Evolutionary conservation across 1,139 yeast species (phyloP).

Genomic region (Pichia sp.): DNA sequence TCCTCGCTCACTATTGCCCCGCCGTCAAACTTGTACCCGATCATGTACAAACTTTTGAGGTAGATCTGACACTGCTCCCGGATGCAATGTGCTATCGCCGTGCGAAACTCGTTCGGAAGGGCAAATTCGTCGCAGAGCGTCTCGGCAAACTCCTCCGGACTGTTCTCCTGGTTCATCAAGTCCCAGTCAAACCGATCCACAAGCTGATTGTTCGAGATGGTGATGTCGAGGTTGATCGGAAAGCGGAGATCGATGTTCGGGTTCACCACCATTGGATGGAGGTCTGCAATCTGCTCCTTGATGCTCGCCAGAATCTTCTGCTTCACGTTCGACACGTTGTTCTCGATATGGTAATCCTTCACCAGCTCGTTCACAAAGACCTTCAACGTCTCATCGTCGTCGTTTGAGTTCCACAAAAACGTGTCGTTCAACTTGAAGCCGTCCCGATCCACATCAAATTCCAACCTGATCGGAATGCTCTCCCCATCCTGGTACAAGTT

Average conservation of each 20-base stretch:
- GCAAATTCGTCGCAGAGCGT: constrained; percentile 72
- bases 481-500: constrained; percentile 35
- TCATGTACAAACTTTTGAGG: constrained; percentile 66
- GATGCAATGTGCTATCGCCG: constrained; percentile 86
- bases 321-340: constrained; percentile 27
- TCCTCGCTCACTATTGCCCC: constrained; percentile 80
- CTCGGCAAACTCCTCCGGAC: constrained; percentile 86
- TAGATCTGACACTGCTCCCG: constrained; percentile 87
- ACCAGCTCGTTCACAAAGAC: constrained; percentile 66
- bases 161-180: constrained; percentile 69
- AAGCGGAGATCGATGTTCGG: constrained; percentile 60
- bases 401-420: constrained; percentile 83
- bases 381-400: constrained; percentile 59
- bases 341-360: constrained; percentile 66
- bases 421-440: constrained; percentile 80
- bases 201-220: constrained; percentile 82
- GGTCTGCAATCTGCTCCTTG: constrained; percentile 76
- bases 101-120: constrained; percentile 81
- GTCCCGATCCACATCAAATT: constrained; percentile 83
- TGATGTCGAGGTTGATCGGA: constrained; percentile 76
- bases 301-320: constrained; percentile 50
- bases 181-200: constrained; percentile 97
- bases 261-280: constrained; percentile 41
- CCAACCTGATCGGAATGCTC: constrained; percentile 84
- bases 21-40: constrained; percentile 88